phyloP scores from a whole-genome alignment of 2,329 filamentous ascomycete species.

The Aspergillus vadensis region DNA sequence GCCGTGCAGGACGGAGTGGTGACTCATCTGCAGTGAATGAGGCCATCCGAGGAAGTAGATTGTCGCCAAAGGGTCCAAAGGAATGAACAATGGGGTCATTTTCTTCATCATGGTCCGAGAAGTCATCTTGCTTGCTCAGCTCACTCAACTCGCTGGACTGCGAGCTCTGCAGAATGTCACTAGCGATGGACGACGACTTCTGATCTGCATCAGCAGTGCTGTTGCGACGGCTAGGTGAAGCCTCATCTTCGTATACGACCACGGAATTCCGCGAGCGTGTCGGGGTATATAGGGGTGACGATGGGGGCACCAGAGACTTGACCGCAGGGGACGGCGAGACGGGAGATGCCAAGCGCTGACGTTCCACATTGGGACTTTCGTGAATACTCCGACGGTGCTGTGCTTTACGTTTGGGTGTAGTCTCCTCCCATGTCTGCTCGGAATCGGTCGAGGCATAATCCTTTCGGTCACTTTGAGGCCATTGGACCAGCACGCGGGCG shows the following conservation, averaged over 20 bases:
- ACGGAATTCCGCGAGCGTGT: slow-evolving; percentile 48
- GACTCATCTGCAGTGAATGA: slow-evolving; percentile 70
- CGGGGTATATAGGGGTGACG: slow-evolving; percentile 46
- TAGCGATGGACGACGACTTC: slow-evolving; percentile 30
- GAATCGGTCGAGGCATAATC: slow-evolving; percentile 57
- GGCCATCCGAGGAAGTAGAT: slow-evolving; percentile 78
- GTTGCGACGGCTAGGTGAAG: slow-evolving; percentile 55
- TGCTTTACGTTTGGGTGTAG: slow-evolving; percentile 39
- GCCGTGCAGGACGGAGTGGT: slow-evolving; percentile 53
- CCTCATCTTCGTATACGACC: slow-evolving; percentile 73
- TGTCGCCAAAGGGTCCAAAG: slow-evolving; percentile 85
- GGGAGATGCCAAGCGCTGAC: slow-evolving; percentile 69
- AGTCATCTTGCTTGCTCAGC: slow-evolving; percentile 57
- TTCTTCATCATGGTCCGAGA: slow-evolving; percentile 83
- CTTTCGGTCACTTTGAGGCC: slow-evolving; percentile 68
- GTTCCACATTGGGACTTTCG: slow-evolving; percentile 58
- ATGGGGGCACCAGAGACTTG: slow-evolving; percentile 47
- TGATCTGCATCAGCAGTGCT: slow-evolving; percentile 33
- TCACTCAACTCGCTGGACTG: slow-evolving; percentile 38
- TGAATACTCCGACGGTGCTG: slow-evolving; percentile 32
- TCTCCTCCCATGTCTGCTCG: slow-evolving; percentile 71
- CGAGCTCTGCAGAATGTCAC: slow-evolving; percentile 34
- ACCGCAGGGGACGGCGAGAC: slow-evolving; percentile 69
- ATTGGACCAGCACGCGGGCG: slow-evolving; percentile 82
- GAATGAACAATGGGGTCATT: slow-evolving; percentile 92